Evolutionary conservation across 169 alveolate genomes (phyloP), one percentile per base, ranked within the genome.

Genomic region (Cryptosporidium muris): DNA sequence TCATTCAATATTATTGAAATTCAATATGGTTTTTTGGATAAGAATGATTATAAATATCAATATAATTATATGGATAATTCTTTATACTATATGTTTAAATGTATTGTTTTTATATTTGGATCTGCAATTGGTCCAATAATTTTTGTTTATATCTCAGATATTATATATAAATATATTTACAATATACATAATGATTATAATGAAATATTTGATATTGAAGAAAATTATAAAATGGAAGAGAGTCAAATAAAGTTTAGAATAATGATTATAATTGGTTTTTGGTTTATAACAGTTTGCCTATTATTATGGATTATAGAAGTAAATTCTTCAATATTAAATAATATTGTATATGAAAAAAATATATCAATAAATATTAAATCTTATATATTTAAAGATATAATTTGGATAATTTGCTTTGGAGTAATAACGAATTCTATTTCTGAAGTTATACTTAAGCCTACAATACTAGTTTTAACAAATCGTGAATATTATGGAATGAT

Each of bases 71-170:
- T 42, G n/a, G 45, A 58, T 14, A 74, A 74, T 48, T 34, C 60
- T 16, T 47, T 51, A 4, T 60, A 58, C 34, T 74, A 74, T 14
- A 43, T 68, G 6, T 74, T 74, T 34, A 60, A 48, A 42, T 16
- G 49, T 45, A 60, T 74, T n/a, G 68, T 74, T 42, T 74, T 56
- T 47, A 16, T 74, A 58, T 51, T 58, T 9, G 85, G 85, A 42
- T 54, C 85, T n/a, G 85, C 85, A 74, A 40, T 74, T 16, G 85
- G 85, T 9, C 47, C 85, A 40, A 58, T 74, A 2, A 7, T 54
- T 25, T 74, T 74, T 25, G 25, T 25, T 25, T 25, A 25, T 25
- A 25, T 25, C 25, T 25, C 25, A 25, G 25, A 63, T 0, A 37
- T 74, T 3, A 2, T 60, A 36, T 74, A 74, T 48, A 36, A 25